phyloP scores from a whole-genome alignment of 129 eudicot species.

The Dittrichia graveolens region DNA sequence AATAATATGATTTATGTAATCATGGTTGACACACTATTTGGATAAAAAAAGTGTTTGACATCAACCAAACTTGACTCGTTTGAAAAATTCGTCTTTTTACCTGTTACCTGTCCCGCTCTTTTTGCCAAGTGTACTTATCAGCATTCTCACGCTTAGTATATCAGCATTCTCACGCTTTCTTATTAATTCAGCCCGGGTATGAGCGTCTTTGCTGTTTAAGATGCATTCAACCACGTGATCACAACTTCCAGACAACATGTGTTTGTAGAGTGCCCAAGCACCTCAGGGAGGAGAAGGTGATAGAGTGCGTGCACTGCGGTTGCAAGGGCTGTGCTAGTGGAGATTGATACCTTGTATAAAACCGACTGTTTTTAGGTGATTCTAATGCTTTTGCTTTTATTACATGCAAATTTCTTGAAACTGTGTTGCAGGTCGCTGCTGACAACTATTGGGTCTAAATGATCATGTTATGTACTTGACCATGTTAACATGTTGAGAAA shows the following conservation, averaged over 20 bases:
- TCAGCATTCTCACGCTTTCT: slow-evolving; percentile 21
- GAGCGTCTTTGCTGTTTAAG: slow-evolving; percentile 78
- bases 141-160: slow-evolving; percentile 23
- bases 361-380: neutral
- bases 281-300: slow-evolving; percentile 72
- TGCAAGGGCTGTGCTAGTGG: slow-evolving; percentile 89
- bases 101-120: neutral
- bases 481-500: neutral
- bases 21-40: neutral
- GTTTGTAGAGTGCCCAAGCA: slow-evolving; percentile 83
- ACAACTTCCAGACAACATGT: slow-evolving; percentile 76
- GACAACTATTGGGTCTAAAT: slow-evolving; percentile 9
- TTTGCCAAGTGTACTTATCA: neutral
- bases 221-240: slow-evolving; percentile 88
- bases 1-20: neutral
- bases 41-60: neutral
- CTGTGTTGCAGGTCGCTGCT: neutral
- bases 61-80: neutral
- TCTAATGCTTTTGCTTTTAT: slow-evolving; percentile 2
- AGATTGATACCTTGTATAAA: slow-evolving; percentile 38
- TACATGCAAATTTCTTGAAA: slow-evolving; percentile 7
- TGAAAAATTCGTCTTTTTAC: neutral
- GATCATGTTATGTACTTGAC: neutral
- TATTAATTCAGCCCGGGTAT: slow-evolving; percentile 67
- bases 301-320: slow-evolving; percentile 87